These are phyloP conservation scores for Allantophomopsis lycopodina DNA, from an alignment of 2,329 filamentous ascomycete species.

Conservation along the genomic window DNA sequence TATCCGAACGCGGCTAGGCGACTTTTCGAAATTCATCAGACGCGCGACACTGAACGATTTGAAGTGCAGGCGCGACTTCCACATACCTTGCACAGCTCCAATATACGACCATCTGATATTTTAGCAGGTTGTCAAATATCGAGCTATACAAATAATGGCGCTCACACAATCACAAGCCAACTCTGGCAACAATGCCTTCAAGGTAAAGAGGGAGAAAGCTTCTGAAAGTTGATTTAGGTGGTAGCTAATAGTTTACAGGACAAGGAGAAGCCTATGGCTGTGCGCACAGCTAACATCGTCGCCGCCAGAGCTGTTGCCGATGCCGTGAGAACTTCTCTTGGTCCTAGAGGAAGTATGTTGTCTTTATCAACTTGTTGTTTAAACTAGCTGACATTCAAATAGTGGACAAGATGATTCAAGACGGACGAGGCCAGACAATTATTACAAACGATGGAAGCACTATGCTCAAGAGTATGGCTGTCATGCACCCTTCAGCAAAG, in stretches of 20 bases:
- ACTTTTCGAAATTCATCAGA: not conserved
- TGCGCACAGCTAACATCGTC: constrained; percentile 91
- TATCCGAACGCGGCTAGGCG: constrained; percentile 6
- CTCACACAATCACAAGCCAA: constrained; percentile 18
- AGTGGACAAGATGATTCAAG: constrained; percentile 53
- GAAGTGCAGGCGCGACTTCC: constrained; percentile 3
- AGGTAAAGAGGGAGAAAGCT: constrained; percentile 26
- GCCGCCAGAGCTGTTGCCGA: constrained; percentile 95
- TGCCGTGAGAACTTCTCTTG: constrained; percentile 91
- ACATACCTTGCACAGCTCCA: too few species aligned
- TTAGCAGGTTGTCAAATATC: constrained; percentile 8
- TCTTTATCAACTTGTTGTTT: not conserved
- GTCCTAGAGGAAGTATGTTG: constrained; percentile 61
- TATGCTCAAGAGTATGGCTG: constrained; percentile 97
- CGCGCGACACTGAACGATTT: too few species aligned
- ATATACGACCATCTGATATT: constrained; percentile 5
- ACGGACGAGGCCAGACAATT: constrained; percentile 89
- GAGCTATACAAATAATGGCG: constrained; percentile 27
- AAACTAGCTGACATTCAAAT: not conserved
- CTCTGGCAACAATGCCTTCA: constrained; percentile 52
- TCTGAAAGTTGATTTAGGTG: constrained; percentile 6
- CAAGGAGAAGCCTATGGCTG: constrained; percentile 98
- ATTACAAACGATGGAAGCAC: constrained; percentile 99
- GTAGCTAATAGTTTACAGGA: constrained; percentile 31
- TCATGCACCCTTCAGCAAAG: constrained; percentile 98